phyloP scores from a whole-genome alignment of 257 asterid species.

The Solanum rostratum region DNA sequence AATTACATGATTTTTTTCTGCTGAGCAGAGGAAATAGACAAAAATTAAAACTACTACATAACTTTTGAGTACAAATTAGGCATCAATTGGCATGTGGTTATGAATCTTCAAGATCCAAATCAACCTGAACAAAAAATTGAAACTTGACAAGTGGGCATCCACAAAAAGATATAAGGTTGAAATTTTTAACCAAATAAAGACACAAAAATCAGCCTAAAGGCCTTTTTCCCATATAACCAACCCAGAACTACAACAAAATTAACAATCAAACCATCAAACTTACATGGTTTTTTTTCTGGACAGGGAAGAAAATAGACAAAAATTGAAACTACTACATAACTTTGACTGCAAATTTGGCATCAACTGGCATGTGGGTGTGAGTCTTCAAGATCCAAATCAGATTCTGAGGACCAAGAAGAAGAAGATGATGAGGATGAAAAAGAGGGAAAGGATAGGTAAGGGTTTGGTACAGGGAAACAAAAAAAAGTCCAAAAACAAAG shows the following conservation, averaged over 20 bases:
- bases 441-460: not conserved
- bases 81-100: not conserved
- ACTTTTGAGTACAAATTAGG: not conserved
- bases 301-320: not conserved
- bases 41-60: not conserved
- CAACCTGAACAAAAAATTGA: not conserved
- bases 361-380: not conserved
- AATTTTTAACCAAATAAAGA: not conserved
- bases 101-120: not conserved
- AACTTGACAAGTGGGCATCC: not conserved
- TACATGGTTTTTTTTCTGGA: not conserved
- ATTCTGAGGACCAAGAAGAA: not conserved
- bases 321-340: not conserved
- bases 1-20: not conserved
- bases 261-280: not conserved
- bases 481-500: conserved; percentile 63
- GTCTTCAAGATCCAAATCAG: not conserved
- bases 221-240: not conserved
- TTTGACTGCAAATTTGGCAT: too few species aligned
- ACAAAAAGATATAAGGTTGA: not conserved
- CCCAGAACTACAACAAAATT: not conserved
- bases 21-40: not conserved
- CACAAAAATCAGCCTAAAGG: not conserved
- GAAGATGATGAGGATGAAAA: conserved; percentile 13
- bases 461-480: conserved; percentile 49